Base-by-base conservation (phyloP, 805 yeast genomes). In the Candida vaughaniae region DNA sequence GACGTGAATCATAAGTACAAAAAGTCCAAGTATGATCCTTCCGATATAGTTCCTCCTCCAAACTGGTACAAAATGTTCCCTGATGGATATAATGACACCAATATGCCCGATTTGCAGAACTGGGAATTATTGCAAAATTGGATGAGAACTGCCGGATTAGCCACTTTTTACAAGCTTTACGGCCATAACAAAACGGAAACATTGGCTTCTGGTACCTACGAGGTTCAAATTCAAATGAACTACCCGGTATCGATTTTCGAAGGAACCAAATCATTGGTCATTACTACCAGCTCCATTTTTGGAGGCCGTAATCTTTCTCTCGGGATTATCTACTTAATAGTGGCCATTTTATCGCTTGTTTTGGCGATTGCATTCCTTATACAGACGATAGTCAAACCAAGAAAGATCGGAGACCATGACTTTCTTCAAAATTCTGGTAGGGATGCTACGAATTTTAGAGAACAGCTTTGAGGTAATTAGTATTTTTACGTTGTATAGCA, bases 131-230 rank as follows among this genome's bases (percentile, higher is more conserved):
- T 91, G 50, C 96, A 89, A 67, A 91, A 89, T 60, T 91, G 99
- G 99, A 91, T 91, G 97, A 78, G 95, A 52, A 89, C 97, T 1
- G 96, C 98, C 0, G 96, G 95, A 0, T 69, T 91, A 45, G 95
- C 98, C 18, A 78, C 83, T 9, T 91, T 93, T 55, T 80, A 84
- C 70, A 91, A 93, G 56, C 63, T 89, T 25, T 90, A 89, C 28
- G 73, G 83, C 31, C 78, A 84, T 48, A 90, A 87, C 61, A 82
- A 78, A 41, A 67, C 77, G 2, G 66, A 66, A 1, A 52, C 74
- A 2, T 60, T 91, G 42, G 44, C 56, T 1, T 64, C 75, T 8
- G 98, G 98, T 3, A 75, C 77, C 8, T 93, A 91, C 58, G 69
- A 73, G 41, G 62, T 89, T 29, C 71, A 72, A 33, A 74, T 91